phyloP scores from a whole-genome alignment of 108 stramenopile genomes.

The Fragilariopsis cylindrus region DNA sequence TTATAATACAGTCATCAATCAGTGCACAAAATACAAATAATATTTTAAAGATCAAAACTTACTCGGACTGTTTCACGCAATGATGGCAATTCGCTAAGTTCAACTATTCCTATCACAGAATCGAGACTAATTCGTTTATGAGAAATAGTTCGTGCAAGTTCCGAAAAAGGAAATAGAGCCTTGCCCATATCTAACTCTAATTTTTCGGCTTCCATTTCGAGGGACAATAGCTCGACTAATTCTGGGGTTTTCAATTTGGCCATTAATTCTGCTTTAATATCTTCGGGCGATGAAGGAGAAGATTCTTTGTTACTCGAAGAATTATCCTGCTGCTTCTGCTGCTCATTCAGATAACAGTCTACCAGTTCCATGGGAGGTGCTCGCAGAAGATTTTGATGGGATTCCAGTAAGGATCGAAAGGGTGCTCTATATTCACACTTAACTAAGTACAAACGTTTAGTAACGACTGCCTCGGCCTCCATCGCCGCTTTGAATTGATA shows the following conservation, averaged over 20 bases:
- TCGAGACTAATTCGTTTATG: conserved; percentile 54
- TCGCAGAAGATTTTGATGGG: conserved; percentile 67
- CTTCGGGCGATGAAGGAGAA: conserved; percentile 5
- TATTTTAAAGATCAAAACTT: conserved; percentile 23
- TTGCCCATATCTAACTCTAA: conserved; percentile 75
- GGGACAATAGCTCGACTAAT: conserved; percentile 67
- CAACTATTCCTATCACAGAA: conserved; percentile 54
- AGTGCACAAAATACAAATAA: neutral
- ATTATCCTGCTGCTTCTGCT: conserved; percentile 14
- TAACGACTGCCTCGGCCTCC: conserved; percentile 74
- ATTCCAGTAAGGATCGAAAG: conserved; percentile 82
- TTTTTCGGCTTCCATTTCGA: conserved; percentile 70
- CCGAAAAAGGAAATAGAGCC: conserved; percentile 69
- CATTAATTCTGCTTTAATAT: conserved; percentile 23
- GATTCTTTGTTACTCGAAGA: neutral
- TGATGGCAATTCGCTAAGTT: conserved; percentile 38
- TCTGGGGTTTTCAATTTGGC: conserved; percentile 60
- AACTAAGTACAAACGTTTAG: conserved; percentile 85
- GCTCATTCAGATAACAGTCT: conserved; percentile 42
- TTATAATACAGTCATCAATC: neutral
- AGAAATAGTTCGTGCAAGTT: conserved; percentile 68
- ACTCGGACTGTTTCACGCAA: conserved; percentile 73
- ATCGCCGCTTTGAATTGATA: conserved; percentile 77
- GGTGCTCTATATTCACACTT: conserved; percentile 91
- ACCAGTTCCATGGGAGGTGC: conserved; percentile 79